A percentile compares a stretch with the other conserved stretches of the same genome.
Evolutionary conservation across 148 eudicot genomes (phyloP).

Genomic region (Suaeda aralocaspica): DNA sequence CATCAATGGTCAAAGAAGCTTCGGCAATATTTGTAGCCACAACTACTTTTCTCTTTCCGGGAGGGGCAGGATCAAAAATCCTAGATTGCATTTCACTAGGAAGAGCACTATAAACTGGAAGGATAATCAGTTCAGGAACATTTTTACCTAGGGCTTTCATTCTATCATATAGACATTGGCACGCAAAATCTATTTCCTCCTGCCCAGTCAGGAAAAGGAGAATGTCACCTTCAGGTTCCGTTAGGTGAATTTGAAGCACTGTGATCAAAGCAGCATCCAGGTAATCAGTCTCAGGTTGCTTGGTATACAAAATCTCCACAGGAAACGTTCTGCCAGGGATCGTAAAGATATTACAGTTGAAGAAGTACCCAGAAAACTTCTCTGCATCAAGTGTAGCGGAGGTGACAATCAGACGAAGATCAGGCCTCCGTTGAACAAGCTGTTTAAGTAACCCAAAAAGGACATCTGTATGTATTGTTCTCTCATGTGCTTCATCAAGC

Average conservation of each 20-base stretch:
- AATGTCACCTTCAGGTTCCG: slow-evolving; percentile 90
- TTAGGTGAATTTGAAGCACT: slow-evolving; percentile 81
- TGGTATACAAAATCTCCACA: slow-evolving; percentile 76
- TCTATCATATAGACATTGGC: slow-evolving; percentile 80
- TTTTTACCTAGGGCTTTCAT: slow-evolving; percentile 83
- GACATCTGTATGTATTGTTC: slow-evolving; percentile 90
- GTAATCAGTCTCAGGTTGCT: slow-evolving; percentile 83
- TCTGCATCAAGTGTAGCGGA: slow-evolving; percentile 94
- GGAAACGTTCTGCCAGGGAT: slow-evolving; percentile 91
- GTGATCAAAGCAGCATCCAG: slow-evolving; percentile 78
- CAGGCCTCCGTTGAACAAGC: slow-evolving; percentile 71
- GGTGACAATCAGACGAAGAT: slow-evolving; percentile 81
- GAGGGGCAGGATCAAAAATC: slow-evolving; percentile 92
- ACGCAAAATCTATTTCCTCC: slow-evolving; percentile 91
- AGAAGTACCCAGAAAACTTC: slow-evolving; percentile 85
- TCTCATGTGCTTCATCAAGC: slow-evolving; percentile 99
- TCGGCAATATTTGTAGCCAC: slow-evolving; percentile 98
- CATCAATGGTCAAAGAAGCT: slow-evolving; percentile 94
- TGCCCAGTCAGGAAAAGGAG: slow-evolving; percentile 91
- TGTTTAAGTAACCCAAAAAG: slow-evolving; percentile 77
- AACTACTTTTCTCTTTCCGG: slow-evolving; percentile 90
- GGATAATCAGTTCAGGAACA: slow-evolving; percentile 81
- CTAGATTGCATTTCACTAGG: slow-evolving; percentile 97
- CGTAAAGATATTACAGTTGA: slow-evolving; percentile 72
- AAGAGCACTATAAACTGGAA: slow-evolving; percentile 93